These are phyloP conservation scores for Fusarium robinianum DNA, from an alignment of 2,329 filamentous ascomycete genomes.

Conservation along the genomic window DNA sequence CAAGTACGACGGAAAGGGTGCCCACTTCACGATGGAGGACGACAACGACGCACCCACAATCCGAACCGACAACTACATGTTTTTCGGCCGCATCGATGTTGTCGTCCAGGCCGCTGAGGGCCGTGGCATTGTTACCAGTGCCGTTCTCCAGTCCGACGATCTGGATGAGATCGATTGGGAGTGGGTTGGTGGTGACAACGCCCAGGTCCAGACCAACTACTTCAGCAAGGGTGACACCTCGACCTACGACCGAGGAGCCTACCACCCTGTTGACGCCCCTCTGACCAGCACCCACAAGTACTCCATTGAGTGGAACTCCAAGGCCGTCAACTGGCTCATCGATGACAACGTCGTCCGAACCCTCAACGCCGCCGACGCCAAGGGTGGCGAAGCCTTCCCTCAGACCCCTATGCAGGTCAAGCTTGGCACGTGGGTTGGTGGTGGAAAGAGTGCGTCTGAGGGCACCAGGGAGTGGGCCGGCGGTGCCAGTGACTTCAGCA, in stretches of 20 bases:
- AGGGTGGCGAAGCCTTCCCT: constrained; percentile 64
- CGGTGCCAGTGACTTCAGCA: constrained; percentile 57
- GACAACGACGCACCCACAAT: constrained; percentile 73
- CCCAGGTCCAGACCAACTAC: constrained; percentile 86
- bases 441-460: constrained; percentile 59
- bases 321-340: constrained; percentile 66
- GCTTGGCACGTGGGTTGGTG: constrained; percentile 69
- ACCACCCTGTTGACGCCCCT: constrained; percentile 61
- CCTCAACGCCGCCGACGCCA: constrained; percentile 62
- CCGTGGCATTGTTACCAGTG: constrained; percentile 83
- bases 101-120: constrained; percentile 79
- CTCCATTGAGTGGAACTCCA: constrained; percentile 68
- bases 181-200: constrained; percentile 78
- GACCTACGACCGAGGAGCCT: constrained; percentile 71
- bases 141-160: constrained; percentile 87
- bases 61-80: constrained; percentile 83
- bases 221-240: constrained; percentile 74
- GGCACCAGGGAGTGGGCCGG: constrained; percentile 76
- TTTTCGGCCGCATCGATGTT: constrained; percentile 89
- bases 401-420: constrained; percentile 76
- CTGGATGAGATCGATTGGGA: constrained; percentile 94
- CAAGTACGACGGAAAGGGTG: constrained; percentile 54
- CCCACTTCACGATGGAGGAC: constrained; percentile 68
- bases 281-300: constrained; percentile 67
- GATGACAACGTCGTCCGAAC: constrained; percentile 66